Base-by-base conservation (phyloP, 1,284 basidiomycete genomes). In the Ceratobasidium sp. region DNA sequence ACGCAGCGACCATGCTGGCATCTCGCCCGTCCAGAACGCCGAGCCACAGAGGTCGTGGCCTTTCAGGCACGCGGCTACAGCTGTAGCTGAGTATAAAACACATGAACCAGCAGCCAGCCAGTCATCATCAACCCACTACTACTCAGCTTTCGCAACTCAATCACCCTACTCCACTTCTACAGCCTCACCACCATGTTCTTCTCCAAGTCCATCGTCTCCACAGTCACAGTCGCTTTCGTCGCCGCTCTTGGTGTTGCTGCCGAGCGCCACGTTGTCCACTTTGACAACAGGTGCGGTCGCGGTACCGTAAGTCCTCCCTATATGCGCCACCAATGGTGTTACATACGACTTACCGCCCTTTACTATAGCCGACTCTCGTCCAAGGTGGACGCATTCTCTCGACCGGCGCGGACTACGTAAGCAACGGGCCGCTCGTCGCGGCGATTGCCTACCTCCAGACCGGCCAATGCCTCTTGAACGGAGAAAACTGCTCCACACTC, bases 391-490 rank as follows among this genome's bases (percentile, higher is more conserved):
- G 77, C 27, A 76, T 78, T 19, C 78, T 81, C 11, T 80, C 78
- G 27, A 78, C 76, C 22, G 80, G 79, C 13, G 78, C 73, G n/a
- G 77, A 80, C 27, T 84, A 80, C 63, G 82, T 81, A 14, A 74
- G 37, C 56, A 81, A 82, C 64, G 83, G 83, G 0, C 81, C 82
- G 16, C 76, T 86, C 22, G 37, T 41, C 4, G 71, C 79, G 22
- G 83, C 83, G 19, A 85, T 85, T 59, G 84, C 84, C 1, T 84
- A 84, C 76, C 80, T 84, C 16, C 81, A 84, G 73, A 84, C 82
- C 29, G 81, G 81, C 16, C 27, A 41, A 49, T 86, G 84, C 62
- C 80, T 81, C 6, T 82, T 83, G 75, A 85, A 86, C 74, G 85
- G 85, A 34, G 84, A 85, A 29, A 78, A 81, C 13, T 86, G 85